These are phyloP conservation scores for Letharia columbiana DNA, from an alignment of 495 filamentous ascomycete species.

Conservation along the genomic window DNA sequence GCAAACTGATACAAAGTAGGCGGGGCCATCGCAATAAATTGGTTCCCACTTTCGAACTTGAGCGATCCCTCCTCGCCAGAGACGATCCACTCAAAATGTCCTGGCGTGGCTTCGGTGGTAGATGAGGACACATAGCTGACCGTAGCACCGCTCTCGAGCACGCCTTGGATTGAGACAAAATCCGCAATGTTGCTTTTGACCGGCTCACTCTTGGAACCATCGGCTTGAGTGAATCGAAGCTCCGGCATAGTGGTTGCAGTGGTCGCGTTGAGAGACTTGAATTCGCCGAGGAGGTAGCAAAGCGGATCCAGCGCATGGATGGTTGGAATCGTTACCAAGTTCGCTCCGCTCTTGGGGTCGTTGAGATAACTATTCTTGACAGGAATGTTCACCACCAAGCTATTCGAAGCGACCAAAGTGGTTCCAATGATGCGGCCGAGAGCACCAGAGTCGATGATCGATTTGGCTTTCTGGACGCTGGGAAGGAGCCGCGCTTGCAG, in stretches of 20 bases:
- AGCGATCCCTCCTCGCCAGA: slow-evolving; percentile 49
- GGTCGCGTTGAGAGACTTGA: slow-evolving; percentile 12
- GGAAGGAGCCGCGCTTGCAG: slow-evolving; percentile 15
- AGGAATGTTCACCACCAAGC: neutral
- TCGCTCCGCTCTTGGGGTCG: slow-evolving; percentile 14
- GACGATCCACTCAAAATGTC: slow-evolving; percentile 45
- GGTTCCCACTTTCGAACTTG: slow-evolving; percentile 31
- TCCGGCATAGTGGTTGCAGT: slow-evolving; percentile 7
- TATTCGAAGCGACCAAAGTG: slow-evolving; percentile 4
- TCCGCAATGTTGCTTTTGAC: slow-evolving; percentile 6
- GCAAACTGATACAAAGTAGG: slow-evolving; percentile 9
- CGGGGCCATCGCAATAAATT: slow-evolving; percentile 3
- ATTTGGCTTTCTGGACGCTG: slow-evolving; percentile 17
- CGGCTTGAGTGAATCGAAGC: slow-evolving; percentile 10
- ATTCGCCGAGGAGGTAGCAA: slow-evolving; percentile 18
- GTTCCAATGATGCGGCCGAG: slow-evolving; percentile 17
- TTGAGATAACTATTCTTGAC: slow-evolving; percentile 12
- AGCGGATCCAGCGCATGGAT: slow-evolving; percentile 15
- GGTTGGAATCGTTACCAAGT: slow-evolving; percentile 14
- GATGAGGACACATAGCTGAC: slow-evolving; percentile 5
- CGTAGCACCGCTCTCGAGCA: slow-evolving; percentile 9
- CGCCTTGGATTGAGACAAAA: slow-evolving; percentile 10
- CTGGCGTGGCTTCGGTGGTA: slow-evolving; percentile 12
- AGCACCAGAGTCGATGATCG: slow-evolving; percentile 18
- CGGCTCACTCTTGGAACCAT: slow-evolving; percentile 12